Conservation (phyloP, 495 filamentous ascomycete genomes). For the Penicillium verhagenii region DNA sequence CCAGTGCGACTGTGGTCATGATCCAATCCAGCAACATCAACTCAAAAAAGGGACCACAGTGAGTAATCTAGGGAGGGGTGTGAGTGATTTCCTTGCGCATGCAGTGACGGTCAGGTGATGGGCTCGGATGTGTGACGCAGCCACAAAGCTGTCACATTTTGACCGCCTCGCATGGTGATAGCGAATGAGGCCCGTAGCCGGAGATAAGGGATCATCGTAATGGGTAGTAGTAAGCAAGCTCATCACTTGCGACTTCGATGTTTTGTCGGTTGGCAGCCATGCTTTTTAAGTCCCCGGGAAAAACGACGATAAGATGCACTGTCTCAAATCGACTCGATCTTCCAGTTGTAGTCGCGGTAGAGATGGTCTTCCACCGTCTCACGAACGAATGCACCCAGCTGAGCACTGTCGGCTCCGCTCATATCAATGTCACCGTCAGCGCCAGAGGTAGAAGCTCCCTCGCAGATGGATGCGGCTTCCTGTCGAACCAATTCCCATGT, state of each 20-base stretch:
- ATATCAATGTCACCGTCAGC: constrained; percentile 48
- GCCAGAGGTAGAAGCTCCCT: constrained; percentile 33
- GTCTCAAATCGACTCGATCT: constrained; percentile 38
- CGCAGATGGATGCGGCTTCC: constrained; percentile 63
- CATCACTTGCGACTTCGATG: neutral
- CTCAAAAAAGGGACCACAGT: neutral
- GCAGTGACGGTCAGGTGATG: constrained; percentile 17
- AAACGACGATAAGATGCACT: neutral
- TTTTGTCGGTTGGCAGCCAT: neutral
- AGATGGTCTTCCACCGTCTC: constrained; percentile 56
- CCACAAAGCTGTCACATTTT: constrained; percentile 5
- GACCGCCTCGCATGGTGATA: neutral
- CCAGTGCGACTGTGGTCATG: too few relatives aligned
- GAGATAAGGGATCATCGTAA: neutral
- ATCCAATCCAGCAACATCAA: neutral
- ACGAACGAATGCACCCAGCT: constrained; percentile 60
- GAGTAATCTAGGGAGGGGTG: neutral
- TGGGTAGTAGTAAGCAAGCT: neutral
- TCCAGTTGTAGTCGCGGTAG: constrained; percentile 40
- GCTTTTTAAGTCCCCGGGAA: neutral
- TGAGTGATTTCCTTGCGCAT: constrained; percentile 3
- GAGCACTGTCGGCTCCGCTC: constrained; percentile 32
- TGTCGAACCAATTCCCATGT: constrained; percentile 74
- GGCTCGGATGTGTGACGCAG: constrained; percentile 2
- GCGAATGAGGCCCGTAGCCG: neutral